These are phyloP conservation scores for Hypoxylon cercidicola DNA, from an alignment of 495 filamentous ascomycete species.

Conservation along the genomic window DNA sequence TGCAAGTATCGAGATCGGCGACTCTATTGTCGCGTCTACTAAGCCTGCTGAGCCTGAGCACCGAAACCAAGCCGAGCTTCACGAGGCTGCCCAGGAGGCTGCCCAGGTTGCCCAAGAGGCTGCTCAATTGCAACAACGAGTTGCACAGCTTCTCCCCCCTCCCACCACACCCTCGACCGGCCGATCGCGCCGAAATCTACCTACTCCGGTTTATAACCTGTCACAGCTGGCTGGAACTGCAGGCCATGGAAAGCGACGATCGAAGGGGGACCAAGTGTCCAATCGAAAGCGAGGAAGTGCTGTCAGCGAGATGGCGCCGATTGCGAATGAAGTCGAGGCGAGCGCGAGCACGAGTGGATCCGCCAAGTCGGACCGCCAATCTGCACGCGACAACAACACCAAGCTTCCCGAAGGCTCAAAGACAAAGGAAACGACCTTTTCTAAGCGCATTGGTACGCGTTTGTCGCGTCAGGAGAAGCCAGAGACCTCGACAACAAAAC, in stretches of 20 bases:
- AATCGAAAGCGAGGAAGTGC: conserved; percentile 52
- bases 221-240: conserved; percentile 60
- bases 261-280: conserved; percentile 51
- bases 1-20: conserved; percentile 44
- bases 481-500: conserved; percentile 59
- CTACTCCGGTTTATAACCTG: conserved; percentile 65
- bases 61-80: neutral
- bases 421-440: conserved; percentile 46
- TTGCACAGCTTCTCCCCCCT: neutral
- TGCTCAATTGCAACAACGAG: too few relatives aligned
- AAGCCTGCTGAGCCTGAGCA: conserved; percentile 3
- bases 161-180: conserved; percentile 33
- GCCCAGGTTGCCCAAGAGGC: too few relatives aligned
- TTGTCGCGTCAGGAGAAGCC: conserved; percentile 51
- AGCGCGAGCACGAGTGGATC: conserved; percentile 44
- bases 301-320: conserved; percentile 47
- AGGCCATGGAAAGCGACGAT: conserved; percentile 52
- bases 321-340: conserved; percentile 25
- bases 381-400: conserved; percentile 32
- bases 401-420: conserved; percentile 41
- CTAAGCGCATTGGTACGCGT: conserved; percentile 54
- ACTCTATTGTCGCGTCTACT: conserved; percentile 52
- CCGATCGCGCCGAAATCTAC: conserved; percentile 59
- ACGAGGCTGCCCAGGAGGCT: too few relatives aligned
- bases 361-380: conserved; percentile 46